Conservation (phyloP, 306 rosid species). For the Acacia crassicarpa region DNA sequence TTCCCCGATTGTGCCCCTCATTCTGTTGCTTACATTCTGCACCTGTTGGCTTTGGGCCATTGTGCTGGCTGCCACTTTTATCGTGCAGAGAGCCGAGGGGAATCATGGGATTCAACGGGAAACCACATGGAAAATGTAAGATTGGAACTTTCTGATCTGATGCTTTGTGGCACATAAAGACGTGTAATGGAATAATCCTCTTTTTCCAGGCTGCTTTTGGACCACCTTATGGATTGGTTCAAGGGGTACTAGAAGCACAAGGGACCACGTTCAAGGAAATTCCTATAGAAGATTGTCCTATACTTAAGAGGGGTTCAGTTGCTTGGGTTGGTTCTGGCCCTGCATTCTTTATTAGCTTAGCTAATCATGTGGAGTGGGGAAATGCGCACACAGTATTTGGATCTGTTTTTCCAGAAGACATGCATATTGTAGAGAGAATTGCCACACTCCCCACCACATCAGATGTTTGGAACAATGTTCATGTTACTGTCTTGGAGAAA, state of each 20-base stretch:
- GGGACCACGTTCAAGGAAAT: slow-evolving; percentile 52
- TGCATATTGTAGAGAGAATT: slow-evolving; percentile 59
- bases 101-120: slow-evolving; percentile 85
- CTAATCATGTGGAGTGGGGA: slow-evolving; percentile 62
- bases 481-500: slow-evolving; percentile 54
- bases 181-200: slow-evolving; percentile 1
- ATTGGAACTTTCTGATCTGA: slow-evolving; percentile 12
- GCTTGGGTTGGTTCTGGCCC: slow-evolving; percentile 80
- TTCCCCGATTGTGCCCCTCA: slow-evolving; percentile 89
- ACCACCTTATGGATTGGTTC: slow-evolving; percentile 68
- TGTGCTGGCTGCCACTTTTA: slow-evolving; percentile 93
- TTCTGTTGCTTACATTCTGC: slow-evolving; percentile 80
- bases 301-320: slow-evolving; percentile 61
- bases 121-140: slow-evolving; percentile 80
- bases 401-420: slow-evolving; percentile 72
- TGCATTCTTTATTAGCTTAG: slow-evolving; percentile 64
- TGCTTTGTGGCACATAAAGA: slow-evolving; percentile 2
- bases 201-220: slow-evolving; percentile 53
- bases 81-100: slow-evolving; percentile 87
- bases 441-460: slow-evolving; percentile 52
- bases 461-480: slow-evolving; percentile 63
- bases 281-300: slow-evolving; percentile 58
- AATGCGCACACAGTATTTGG: slow-evolving; percentile 59
- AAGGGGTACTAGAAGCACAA: slow-evolving; percentile 60
- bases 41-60: slow-evolving; percentile 67